phyloP scores from a whole-genome alignment of 2,329 filamentous ascomycete genomes.

The Aspergillus sp. region DNA sequence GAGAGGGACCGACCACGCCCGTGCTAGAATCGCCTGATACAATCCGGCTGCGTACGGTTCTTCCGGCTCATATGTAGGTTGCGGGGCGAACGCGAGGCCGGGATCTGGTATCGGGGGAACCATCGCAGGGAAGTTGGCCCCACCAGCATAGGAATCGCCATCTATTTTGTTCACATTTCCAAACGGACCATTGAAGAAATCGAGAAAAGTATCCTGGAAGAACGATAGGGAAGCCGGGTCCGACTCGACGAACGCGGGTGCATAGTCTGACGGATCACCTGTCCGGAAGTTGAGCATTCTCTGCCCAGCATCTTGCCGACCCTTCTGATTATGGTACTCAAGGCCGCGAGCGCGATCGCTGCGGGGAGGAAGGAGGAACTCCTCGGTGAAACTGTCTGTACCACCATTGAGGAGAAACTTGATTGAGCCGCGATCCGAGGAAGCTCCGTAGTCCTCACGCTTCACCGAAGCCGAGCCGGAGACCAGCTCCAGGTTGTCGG shows the following conservation, averaged over 20 bases:
- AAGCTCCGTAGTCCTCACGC: slow-evolving; percentile 31
- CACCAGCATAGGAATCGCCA: slow-evolving; percentile 24
- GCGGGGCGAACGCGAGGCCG: slow-evolving; percentile 21
- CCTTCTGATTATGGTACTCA: slow-evolving; percentile 38
- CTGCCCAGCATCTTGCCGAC: slow-evolving; percentile 24
- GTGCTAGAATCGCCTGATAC: slow-evolving; percentile 43
- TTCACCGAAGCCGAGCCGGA: slow-evolving; percentile 28
- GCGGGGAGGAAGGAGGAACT: slow-evolving; percentile 45
- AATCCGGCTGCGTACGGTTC: slow-evolving; percentile 41
- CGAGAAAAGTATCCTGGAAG: slow-evolving; percentile 40
- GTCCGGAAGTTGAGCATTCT: slow-evolving; percentile 22
- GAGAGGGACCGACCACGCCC: slow-evolving; percentile 41
- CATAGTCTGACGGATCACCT: slow-evolving; percentile 21
- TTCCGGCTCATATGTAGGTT: slow-evolving; percentile 37
- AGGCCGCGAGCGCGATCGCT: slow-evolving; percentile 41
- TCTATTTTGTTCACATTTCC: slow-evolving; percentile 28
- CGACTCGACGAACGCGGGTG: slow-evolving; percentile 24
- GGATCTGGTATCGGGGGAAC: slow-evolving; percentile 23
- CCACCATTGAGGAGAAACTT: slow-evolving; percentile 50
- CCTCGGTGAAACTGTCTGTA: slow-evolving; percentile 49
- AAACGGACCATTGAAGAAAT: slow-evolving; percentile 42
- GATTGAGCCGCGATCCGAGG: slow-evolving; percentile 49
- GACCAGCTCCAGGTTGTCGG: slow-evolving; percentile 16
- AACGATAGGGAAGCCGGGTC: slow-evolving; percentile 31
- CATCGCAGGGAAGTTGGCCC: slow-evolving; percentile 21